Percentiles rank a stretch among this genome's conserved stretches.
Conservation (phyloP, 495 filamentous ascomycete species). For the Penicillium bialowiezense region DNA sequence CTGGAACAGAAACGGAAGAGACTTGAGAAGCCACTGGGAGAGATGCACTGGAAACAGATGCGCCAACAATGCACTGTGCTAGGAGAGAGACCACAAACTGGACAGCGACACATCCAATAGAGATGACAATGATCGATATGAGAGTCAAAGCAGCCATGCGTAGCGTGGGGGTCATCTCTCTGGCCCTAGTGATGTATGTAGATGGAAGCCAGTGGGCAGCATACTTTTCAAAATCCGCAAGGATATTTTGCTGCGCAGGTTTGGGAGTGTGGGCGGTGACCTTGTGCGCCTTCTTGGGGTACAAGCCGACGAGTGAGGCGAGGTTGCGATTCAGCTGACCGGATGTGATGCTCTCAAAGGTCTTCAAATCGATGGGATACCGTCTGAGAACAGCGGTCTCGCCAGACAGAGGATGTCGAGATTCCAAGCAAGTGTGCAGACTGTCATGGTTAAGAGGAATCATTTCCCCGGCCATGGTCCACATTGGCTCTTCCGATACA, state of each 20-base stretch:
- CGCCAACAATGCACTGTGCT: constrained; percentile 25
- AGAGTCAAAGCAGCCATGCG: constrained; percentile 41
- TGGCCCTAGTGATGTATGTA: constrained; percentile 29
- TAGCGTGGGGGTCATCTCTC: constrained; percentile 37
- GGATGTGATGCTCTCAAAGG: constrained; percentile 69
- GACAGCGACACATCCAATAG: constrained; percentile 32
- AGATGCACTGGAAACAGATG: constrained; percentile 20
- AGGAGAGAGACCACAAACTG: constrained; percentile 22
- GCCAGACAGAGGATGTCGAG: constrained; percentile 48
- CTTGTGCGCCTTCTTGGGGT: constrained; percentile 31
- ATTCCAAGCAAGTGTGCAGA: constrained; percentile 69
- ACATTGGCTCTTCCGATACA: constrained; percentile 60
- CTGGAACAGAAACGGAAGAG: constrained; percentile 16
- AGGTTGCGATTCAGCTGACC: constrained; percentile 73
- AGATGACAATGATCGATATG: constrained; percentile 36
- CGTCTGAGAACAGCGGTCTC: constrained; percentile 53
- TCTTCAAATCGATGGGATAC: constrained; percentile 69
- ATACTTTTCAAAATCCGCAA: constrained; percentile 27
- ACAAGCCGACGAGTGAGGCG: constrained; percentile 59
- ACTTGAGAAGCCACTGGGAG: constrained; percentile 10
- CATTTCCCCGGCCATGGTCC: constrained; percentile 40
- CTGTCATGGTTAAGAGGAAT: constrained; percentile 51
- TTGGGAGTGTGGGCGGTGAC: constrained; percentile 15
- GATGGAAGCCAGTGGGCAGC: constrained; percentile 25
- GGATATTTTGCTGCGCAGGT: constrained; percentile 8